Percentiles rank a stretch among this genome's conserved stretches.
Conservation (phyloP, 2,329 filamentous ascomycete species). For the Westerdykella sp. region DNA sequence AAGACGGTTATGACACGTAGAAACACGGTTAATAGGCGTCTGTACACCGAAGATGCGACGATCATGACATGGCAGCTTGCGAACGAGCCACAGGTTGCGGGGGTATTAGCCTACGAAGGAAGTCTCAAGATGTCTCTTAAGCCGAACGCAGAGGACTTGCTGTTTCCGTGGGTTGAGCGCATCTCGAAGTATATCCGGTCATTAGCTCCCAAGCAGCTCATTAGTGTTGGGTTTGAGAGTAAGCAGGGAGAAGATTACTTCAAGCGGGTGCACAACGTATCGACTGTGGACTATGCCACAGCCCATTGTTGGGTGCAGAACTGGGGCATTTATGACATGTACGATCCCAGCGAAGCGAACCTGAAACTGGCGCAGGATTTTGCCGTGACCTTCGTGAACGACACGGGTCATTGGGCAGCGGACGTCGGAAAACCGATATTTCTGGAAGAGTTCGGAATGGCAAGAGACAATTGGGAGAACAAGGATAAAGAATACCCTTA, state of each 20-base stretch:
- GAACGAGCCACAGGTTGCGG: conserved; percentile 35
- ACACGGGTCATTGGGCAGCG: conserved; percentile 30
- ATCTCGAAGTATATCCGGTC: conserved; percentile 35
- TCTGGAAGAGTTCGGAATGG: conserved; percentile 39
- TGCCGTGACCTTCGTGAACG: conserved; percentile 28
- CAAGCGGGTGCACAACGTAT: conserved; percentile 34
- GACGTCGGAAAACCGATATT: conserved; percentile 37
- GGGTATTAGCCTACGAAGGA: conserved; percentile 21
- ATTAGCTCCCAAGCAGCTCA: conserved; percentile 33
- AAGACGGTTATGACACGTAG: conserved; percentile 29
- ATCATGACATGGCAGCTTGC: conserved; percentile 41
- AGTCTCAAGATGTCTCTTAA: conserved; percentile 22
- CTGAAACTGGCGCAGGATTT: conserved; percentile 32
- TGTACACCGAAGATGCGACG: conserved; percentile 35
- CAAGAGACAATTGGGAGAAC: conserved; percentile 38
- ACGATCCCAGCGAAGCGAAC: conserved; percentile 27
- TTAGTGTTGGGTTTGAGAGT: conserved; percentile 35
- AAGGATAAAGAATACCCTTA: conserved; percentile 33
- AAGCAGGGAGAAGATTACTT: conserved; percentile 39
- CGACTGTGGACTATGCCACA: conserved; percentile 36
- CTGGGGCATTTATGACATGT: conserved; percentile 38
- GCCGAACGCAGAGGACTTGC: conserved; percentile 26
- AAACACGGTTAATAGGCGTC: conserved; percentile 34
- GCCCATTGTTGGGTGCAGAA: conserved; percentile 39
- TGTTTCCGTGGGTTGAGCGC: conserved; percentile 35